These are phyloP conservation scores for Saccharomycopsis lassenensis DNA, from an alignment of 805 yeast species.

Conservation along the genomic window DNA sequence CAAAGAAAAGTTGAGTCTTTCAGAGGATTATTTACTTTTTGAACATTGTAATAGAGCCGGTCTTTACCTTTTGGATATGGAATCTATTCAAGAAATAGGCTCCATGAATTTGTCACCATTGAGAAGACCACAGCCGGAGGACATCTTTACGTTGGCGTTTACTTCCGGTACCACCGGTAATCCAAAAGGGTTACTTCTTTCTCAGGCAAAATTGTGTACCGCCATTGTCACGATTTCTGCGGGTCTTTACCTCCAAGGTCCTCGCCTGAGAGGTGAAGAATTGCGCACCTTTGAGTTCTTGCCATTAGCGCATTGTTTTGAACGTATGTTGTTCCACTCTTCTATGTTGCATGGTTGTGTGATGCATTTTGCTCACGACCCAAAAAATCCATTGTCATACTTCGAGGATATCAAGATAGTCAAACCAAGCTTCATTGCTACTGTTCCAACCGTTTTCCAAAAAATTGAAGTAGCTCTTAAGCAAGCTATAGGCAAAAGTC, in stretches of 20 bases:
- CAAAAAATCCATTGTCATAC: constrained; percentile 26
- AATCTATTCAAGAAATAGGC: constrained; percentile 28
- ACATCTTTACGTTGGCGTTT: constrained; percentile 52
- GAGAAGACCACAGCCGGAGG: constrained; percentile 40
- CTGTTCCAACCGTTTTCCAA: constrained; percentile 52
- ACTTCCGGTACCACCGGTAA: constrained; percentile 53
- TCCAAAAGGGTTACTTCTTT: constrained; percentile 67
- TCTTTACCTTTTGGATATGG: constrained; percentile 26
- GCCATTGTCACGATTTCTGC: too few relatives aligned
- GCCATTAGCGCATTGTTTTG: constrained; percentile 7
- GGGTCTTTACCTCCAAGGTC: too few relatives aligned
- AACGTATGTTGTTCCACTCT: not conserved
- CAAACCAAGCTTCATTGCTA: constrained; percentile 38
- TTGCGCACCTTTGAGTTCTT: constrained; percentile 1
- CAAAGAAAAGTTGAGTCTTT: constrained; percentile 35
- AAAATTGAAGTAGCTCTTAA: constrained; percentile 39
- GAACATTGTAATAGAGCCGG: constrained; percentile 24
- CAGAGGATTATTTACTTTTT: constrained; percentile 25
- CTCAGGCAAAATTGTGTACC: too few relatives aligned
- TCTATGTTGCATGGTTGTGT: too few relatives aligned
- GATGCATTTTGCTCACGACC: constrained; percentile 1
- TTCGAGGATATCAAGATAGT: constrained; percentile 24
- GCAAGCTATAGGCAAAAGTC: constrained; percentile 29
- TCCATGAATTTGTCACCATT: constrained; percentile 30
- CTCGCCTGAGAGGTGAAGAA: too few relatives aligned